Evolutionary conservation across 805 yeast species (phyloP).

Genomic region (Pichia eremophila): DNA sequence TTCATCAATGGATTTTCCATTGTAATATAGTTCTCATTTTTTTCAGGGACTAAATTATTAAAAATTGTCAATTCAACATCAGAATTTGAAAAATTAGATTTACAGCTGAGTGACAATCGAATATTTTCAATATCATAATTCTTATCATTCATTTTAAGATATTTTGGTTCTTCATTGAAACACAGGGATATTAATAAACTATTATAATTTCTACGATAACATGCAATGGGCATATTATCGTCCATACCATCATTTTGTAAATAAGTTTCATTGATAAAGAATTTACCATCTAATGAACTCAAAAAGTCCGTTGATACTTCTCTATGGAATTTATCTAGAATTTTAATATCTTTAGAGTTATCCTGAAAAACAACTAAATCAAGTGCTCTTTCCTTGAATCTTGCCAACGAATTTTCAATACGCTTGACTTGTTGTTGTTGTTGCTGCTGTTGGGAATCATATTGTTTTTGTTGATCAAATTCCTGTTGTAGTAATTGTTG

Average conservation of each 20-base stretch:
- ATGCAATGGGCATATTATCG: constrained; percentile 11
- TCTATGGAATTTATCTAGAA: background rate
- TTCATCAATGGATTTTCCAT: background rate
- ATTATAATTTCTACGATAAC: constrained; percentile 18
- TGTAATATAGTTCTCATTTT: background rate
- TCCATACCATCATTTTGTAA: background rate
- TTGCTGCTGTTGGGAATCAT: background rate
- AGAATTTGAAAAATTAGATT: constrained; percentile 11
- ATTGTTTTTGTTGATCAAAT: background rate
- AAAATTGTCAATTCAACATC: constrained; percentile 7
- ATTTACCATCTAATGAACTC: constrained; percentile 13
- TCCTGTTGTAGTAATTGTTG: background rate
- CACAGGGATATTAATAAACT: constrained; percentile 5
- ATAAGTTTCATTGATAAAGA: constrained; percentile 12
- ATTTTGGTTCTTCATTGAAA: constrained; percentile 7
- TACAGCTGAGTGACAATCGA: constrained; percentile 5
- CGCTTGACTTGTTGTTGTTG: background rate
- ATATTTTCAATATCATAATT: constrained; percentile 5
- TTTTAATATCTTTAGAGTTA: background rate
- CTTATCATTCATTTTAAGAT: background rate
- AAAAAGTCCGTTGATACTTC: background rate
- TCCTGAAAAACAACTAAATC: background rate
- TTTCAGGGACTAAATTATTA: background rate
- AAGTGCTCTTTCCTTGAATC: background rate
- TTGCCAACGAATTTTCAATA: background rate